Conservation (phyloP, 2,329 filamentous ascomycete genomes). For the Penicillium sp. region DNA sequence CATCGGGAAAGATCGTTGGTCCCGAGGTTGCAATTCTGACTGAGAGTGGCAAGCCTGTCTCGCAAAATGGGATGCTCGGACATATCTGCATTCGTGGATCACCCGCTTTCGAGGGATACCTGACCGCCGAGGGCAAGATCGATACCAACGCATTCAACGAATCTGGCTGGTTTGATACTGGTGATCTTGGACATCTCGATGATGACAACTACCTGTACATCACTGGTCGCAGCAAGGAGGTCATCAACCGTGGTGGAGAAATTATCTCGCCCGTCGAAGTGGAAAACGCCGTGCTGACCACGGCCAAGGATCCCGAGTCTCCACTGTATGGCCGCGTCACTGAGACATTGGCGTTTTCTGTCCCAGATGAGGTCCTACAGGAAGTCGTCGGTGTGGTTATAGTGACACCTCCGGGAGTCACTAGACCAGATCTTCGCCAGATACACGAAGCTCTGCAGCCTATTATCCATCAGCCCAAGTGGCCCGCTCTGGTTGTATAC, state of each 20-base stretch:
- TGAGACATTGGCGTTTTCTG: slow-evolving; percentile 56
- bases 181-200: slow-evolving; percentile 56
- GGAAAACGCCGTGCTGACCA: slow-evolving; percentile 56
- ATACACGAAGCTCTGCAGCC: slow-evolving; percentile 51
- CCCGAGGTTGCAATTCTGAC: slow-evolving; percentile 53
- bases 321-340: slow-evolving; percentile 50
- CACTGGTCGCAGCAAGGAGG: slow-evolving; percentile 57
- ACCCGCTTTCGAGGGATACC: slow-evolving; percentile 50
- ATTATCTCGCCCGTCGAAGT: slow-evolving; percentile 61
- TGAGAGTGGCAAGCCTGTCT: slow-evolving; percentile 40
- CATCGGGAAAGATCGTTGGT: slow-evolving; percentile 54
- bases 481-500: slow-evolving; percentile 54
- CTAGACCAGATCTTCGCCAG: slow-evolving; percentile 50
- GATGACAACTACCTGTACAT: slow-evolving; percentile 54
- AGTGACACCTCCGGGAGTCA: slow-evolving; percentile 48
- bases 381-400: slow-evolving; percentile 57
- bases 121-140: slow-evolving; percentile 15
- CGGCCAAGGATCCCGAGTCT: slow-evolving; percentile 41
- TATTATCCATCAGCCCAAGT: slow-evolving; percentile 55
- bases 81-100: slow-evolving; percentile 54
- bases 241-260: slow-evolving; percentile 60
- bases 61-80: slow-evolving; percentile 42
- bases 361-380: slow-evolving; percentile 54
- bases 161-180: slow-evolving; percentile 57
- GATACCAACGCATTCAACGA: slow-evolving; percentile 42